A percentile compares a stretch with the other conserved stretches of the same genome.
These are phyloP conservation scores for Heimioporus sp. DNA, from an alignment of 768 basidiomycete species.

Conservation along the genomic window DNA sequence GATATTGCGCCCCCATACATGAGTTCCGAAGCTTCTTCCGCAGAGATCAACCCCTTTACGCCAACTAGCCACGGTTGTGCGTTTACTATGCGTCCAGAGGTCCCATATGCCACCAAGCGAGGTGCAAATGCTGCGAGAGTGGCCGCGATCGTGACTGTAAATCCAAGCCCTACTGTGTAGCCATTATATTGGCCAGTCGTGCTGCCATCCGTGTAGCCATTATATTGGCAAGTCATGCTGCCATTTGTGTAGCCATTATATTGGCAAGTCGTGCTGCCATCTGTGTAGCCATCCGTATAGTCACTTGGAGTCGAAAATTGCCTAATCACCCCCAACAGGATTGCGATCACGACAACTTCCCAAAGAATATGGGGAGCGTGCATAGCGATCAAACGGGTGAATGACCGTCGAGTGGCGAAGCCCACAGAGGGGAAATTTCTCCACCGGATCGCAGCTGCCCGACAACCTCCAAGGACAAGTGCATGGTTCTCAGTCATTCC, in stretches of 20 bases:
- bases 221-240: no score
- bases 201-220: no score
- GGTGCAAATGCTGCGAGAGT: not conserved
- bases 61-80: conserved; percentile 20
- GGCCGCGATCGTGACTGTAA: no score
- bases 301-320: no score
- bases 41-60: conserved; percentile 20
- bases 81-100: conserved; percentile 16
- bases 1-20: conserved; percentile 13
- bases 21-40: conserved; percentile 6
- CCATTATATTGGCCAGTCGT: no score
- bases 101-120: conserved; percentile 8
- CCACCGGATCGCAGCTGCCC: conserved; percentile 21
- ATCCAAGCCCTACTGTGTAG: no score
- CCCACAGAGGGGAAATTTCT: conserved; percentile 19
- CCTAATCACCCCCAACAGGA: no score
- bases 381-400: conserved; percentile 3
- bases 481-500: conserved; percentile 15
- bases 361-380: conserved; percentile 7
- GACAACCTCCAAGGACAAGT: conserved; percentile 24
- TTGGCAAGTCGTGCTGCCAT: no score
- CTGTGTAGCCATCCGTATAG: no score
- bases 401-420: conserved; percentile 14
- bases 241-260: no score
- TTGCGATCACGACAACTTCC: not conserved